These are phyloP conservation scores for Acacia acuminata DNA, from an alignment of 306 rosid species.

Conservation along the genomic window DNA sequence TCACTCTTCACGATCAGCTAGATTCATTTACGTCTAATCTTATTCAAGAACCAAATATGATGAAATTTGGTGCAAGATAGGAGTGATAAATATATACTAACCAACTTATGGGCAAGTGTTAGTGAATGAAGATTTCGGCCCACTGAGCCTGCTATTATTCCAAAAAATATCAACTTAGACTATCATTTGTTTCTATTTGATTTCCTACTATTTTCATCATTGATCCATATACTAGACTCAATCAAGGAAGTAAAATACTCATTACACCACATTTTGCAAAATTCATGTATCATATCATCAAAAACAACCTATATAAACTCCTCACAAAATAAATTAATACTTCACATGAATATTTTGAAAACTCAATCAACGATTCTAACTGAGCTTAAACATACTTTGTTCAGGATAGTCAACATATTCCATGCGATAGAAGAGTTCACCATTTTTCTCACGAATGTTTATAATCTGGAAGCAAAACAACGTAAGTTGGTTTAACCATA, in stretches of 20 bases:
- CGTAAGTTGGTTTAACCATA: slow-evolving; percentile 13
- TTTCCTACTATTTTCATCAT: too few species aligned
- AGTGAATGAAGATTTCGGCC: too few species aligned
- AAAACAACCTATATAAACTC: background rate
- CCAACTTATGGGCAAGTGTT: too few species aligned
- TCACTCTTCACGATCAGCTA: too few species aligned
- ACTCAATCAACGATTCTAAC: background rate
- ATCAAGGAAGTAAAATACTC: background rate
- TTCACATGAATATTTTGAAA: background rate
- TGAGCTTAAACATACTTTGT: slow-evolving; percentile 37
- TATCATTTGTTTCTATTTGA: too few species aligned
- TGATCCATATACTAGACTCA: background rate
- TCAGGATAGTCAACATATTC: slow-evolving; percentile 76
- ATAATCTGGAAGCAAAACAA: slow-evolving; percentile 49
- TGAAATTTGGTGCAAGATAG: too few species aligned
- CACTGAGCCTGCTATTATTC: too few species aligned
- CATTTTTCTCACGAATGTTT: slow-evolving; percentile 36
- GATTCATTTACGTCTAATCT: too few species aligned
- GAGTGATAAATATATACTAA: too few species aligned
- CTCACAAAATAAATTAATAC: background rate
- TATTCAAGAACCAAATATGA: too few species aligned
- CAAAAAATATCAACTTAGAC: too few species aligned
- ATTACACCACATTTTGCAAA: background rate
- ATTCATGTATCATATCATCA: background rate
- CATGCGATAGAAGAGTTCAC: slow-evolving; percentile 27